Conservation (phyloP, 768 basidiomycete species). For the Pholiota microspora region DNA sequence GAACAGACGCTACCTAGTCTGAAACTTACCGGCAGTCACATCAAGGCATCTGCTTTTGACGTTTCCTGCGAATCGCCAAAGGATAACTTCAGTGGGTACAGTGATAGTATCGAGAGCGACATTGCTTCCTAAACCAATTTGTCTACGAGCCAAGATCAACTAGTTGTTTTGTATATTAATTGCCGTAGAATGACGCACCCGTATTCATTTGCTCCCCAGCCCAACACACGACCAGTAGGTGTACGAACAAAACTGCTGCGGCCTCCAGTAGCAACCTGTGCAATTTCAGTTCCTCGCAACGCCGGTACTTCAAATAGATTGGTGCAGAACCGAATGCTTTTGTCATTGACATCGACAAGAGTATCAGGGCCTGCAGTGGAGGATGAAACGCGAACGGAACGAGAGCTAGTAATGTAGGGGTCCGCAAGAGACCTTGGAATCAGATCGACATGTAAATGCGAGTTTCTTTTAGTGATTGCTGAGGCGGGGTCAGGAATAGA, state of each 20-base stretch:
- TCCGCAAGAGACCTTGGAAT: constrained; percentile 54
- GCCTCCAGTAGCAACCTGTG: constrained; percentile 70
- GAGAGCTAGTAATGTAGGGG: constrained; percentile 47
- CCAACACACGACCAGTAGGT: constrained; percentile 67
- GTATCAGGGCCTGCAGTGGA: constrained; percentile 29
- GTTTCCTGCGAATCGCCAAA: constrained; percentile 54
- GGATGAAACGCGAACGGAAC: constrained; percentile 32
- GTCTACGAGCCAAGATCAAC: constrained; percentile 38
- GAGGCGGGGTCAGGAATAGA: constrained; percentile 41
- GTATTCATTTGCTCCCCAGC: constrained; percentile 87
- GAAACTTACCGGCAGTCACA: constrained; percentile 58
- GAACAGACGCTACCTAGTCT: not conserved
- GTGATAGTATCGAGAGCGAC: constrained; percentile 65
- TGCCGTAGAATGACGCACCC: constrained; percentile 46
- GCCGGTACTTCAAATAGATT: constrained; percentile 76
- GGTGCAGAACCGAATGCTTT: constrained; percentile 63
- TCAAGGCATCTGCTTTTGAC: constrained; percentile 59
- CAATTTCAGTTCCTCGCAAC: constrained; percentile 58
- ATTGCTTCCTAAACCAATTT: constrained; percentile 74
- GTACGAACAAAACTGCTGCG: constrained; percentile 76
- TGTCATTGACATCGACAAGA: constrained; percentile 31
- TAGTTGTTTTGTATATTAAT: not conserved
- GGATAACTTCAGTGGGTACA: constrained; percentile 83
- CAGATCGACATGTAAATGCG: constrained; percentile 49
- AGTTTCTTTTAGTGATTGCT: constrained; percentile 19